Evolutionary conservation across 805 yeast genomes (phyloP).

Genomic region (Scheffersomyces ergatensis): DNA sequence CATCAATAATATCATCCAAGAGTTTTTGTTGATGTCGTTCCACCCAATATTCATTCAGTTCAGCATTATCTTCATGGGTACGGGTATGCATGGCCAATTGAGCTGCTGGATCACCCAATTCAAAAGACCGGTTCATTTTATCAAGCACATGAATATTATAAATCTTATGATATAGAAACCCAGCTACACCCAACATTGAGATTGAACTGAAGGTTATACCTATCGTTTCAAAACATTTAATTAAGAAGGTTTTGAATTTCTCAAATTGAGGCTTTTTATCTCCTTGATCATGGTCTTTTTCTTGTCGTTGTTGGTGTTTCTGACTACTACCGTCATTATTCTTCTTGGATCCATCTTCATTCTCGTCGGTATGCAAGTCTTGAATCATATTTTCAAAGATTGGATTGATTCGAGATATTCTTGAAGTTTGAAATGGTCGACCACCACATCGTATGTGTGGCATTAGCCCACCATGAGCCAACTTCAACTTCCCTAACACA

Average conservation of each 20-base stretch:
- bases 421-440: no score
- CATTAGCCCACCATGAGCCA: no score
- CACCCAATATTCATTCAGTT: constrained; percentile 51
- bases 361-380: constrained; percentile 9
- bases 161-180: constrained; percentile 63
- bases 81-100: constrained; percentile 55
- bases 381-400: constrained; percentile 8
- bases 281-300: constrained; percentile 5
- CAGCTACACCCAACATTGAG: constrained; percentile 67
- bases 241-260: constrained; percentile 19
- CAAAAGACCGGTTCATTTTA: constrained; percentile 67
- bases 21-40: constrained; percentile 64
- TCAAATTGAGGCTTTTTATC: constrained; percentile 14
- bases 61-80: constrained; percentile 27
- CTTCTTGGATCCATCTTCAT: constrained; percentile 1
- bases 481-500: no score
- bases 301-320: constrained; percentile 10
- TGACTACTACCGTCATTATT: constrained; percentile 3
- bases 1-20: constrained; percentile 63
- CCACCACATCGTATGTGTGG: no score
- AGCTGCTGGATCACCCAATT: constrained; percentile 62
- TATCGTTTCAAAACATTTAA: constrained; percentile 62
- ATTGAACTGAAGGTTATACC: constrained; percentile 71
- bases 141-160: constrained; percentile 58
- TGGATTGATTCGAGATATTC: constrained; percentile 3